Conservation (phyloP, 306 rosid genomes). For the Begonia peltatifolia region DNA sequence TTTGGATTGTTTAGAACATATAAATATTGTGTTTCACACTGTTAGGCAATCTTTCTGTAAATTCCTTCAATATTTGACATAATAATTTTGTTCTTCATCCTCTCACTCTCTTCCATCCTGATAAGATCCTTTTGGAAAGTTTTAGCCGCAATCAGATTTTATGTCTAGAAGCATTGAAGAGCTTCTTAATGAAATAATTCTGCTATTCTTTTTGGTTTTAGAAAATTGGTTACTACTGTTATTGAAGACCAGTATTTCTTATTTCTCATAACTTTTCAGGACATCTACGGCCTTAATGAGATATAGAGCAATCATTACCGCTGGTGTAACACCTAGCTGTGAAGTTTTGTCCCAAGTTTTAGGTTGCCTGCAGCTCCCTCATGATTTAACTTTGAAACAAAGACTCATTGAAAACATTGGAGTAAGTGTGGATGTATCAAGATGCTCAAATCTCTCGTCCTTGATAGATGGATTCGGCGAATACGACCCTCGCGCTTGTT, state of each 20-base stretch:
- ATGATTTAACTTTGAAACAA: conserved; percentile 34
- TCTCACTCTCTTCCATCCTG: too few species aligned
- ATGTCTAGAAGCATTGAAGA: too few species aligned
- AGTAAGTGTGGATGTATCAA: conserved; percentile 34
- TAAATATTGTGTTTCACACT: too few species aligned
- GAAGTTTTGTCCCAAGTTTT: conserved; percentile 65
- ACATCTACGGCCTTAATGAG: conserved; percentile 69
- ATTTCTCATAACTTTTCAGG: conserved; percentile 35
- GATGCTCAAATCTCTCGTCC: conserved; percentile 52
- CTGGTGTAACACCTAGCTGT: conserved; percentile 52
- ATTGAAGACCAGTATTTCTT: conserved; percentile 3
- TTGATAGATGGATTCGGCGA: conserved; percentile 85
- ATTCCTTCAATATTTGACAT: too few species aligned
- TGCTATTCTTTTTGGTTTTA: too few species aligned
- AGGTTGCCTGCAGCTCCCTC: conserved; percentile 87
- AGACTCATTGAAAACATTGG: conserved; percentile 65
- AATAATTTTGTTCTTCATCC: too few species aligned
- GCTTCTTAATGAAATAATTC: too few species aligned
- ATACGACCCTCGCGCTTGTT: conserved; percentile 83
- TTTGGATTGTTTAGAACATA: too few species aligned
- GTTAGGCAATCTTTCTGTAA: too few species aligned
- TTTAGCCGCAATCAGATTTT: too few species aligned
- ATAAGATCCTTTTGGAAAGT: too few species aligned
- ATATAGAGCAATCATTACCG: conserved; percentile 60
- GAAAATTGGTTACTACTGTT: too few species aligned